These are phyloP conservation scores for Pterocarpus macrocarpus DNA, from an alignment of 306 rosid genomes.

Conservation along the genomic window DNA sequence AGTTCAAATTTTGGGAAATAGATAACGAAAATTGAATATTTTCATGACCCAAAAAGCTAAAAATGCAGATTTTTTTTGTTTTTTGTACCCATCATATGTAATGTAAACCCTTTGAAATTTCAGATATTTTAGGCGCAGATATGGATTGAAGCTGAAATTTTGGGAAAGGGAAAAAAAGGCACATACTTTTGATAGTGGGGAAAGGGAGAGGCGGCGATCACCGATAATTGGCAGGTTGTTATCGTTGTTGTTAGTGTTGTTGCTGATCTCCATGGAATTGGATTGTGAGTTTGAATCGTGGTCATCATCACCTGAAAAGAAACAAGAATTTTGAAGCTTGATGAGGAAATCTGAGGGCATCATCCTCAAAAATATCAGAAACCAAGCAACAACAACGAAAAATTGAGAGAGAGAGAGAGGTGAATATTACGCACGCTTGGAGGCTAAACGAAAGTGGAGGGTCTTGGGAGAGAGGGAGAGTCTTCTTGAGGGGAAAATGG, in stretches of 20 bases:
- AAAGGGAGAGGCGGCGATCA: conserved; percentile 73
- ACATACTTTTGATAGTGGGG: conserved; percentile 80
- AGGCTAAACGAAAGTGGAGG: conserved; percentile 56
- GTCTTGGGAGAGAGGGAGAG: conserved; percentile 43
- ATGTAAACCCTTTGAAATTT: not conserved
- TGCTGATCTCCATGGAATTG: conserved; percentile 57
- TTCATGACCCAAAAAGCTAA: not conserved
- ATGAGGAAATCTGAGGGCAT: conserved; percentile 9
- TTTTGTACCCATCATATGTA: not conserved
- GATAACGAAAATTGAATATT: not conserved
- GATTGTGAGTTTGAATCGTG: conserved; percentile 59
- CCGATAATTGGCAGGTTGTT: conserved; percentile 61
- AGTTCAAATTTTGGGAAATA: conserved; percentile 18
- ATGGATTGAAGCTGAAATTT: not conserved
- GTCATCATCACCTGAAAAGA: conserved; percentile 66
- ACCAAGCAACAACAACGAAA: not conserved
- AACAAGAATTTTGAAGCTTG: not conserved
- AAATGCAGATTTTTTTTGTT: not conserved
- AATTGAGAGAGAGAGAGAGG: not conserved
- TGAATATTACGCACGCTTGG: conserved; percentile 71
- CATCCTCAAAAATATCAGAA: not conserved
- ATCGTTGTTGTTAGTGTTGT: not conserved
- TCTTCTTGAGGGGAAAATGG: conserved; percentile 51
- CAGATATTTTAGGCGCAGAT: not conserved
- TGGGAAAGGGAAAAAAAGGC: conserved; percentile 1